Conservation (phyloP, 768 basidiomycete genomes). For the Boletus tomentosulus region DNA sequence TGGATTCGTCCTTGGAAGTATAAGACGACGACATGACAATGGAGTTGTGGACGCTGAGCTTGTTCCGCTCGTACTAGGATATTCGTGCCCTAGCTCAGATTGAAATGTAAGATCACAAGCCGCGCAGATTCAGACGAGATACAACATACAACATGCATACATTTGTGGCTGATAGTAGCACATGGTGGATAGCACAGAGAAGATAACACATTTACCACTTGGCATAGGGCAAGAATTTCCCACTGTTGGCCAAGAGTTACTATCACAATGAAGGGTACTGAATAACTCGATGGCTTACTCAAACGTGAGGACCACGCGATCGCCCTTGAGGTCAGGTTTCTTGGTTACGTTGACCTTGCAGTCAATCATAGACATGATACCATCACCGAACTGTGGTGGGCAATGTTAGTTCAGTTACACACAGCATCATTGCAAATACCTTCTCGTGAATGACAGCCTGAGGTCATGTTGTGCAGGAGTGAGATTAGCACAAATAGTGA, state of each 20-base stretch:
- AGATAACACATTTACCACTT: slow-evolving; percentile 46
- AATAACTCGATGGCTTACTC: slow-evolving; percentile 48
- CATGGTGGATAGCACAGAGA: not conserved
- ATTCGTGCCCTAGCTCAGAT: no score
- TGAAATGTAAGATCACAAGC: no score
- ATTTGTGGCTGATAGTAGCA: slow-evolving; percentile 1
- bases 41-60: no score
- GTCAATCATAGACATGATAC: slow-evolving; percentile 89
- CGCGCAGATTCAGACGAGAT: no score
- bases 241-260: slow-evolving; percentile 37
- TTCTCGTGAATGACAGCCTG: slow-evolving; percentile 77
- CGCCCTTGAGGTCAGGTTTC: slow-evolving; percentile 75
- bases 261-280: not conserved
- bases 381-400: slow-evolving; percentile 65
- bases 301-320: slow-evolving; percentile 74
- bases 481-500: not conserved
- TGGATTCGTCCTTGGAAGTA: no score
- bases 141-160: not conserved
- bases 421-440: slow-evolving; percentile 29
- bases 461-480: not conserved
- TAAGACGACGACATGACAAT: no score
- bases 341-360: slow-evolving; percentile 64
- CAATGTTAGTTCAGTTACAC: not conserved
- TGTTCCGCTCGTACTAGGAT: no score
- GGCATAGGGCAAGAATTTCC: slow-evolving; percentile 73